phyloP scores from a whole-genome alignment of 2,329 filamentous ascomycete genomes.

The Emericellopsis atlantica region DNA sequence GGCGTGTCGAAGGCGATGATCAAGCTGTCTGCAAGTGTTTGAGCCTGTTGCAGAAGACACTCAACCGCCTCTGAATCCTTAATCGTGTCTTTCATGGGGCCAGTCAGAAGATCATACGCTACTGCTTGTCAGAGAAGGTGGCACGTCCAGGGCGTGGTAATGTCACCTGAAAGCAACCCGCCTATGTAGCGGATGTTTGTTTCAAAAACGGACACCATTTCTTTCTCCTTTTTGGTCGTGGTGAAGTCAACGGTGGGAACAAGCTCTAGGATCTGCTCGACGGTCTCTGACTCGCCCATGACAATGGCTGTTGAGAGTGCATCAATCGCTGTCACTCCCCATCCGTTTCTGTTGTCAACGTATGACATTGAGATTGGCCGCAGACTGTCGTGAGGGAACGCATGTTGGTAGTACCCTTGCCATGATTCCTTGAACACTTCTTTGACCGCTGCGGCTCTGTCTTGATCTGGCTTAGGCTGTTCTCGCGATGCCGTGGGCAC shows the following conservation, averaged over 20 bases:
- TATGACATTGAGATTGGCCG: slow-evolving; percentile 52
- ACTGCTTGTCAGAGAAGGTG: slow-evolving; percentile 24
- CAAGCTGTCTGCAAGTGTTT: slow-evolving; percentile 54
- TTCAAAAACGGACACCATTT: slow-evolving; percentile 58
- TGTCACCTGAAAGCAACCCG: slow-evolving; percentile 39
- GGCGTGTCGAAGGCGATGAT: slow-evolving; percentile 68
- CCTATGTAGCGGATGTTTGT: slow-evolving; percentile 61
- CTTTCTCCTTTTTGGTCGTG: slow-evolving; percentile 27
- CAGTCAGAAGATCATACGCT: slow-evolving; percentile 58
- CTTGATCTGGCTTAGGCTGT: slow-evolving; percentile 10
- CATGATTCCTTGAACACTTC: slow-evolving; percentile 59
- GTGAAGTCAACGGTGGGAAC: slow-evolving; percentile 61
- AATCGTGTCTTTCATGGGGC: slow-evolving; percentile 41
- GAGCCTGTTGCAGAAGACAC: slow-evolving; percentile 49
- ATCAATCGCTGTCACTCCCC: slow-evolving; percentile 76
- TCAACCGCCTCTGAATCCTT: slow-evolving; percentile 32
- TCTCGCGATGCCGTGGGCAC: too few relatives aligned
- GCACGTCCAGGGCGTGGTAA: slow-evolving; percentile 34
- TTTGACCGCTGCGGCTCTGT: slow-evolving; percentile 47
- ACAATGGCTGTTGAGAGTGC: slow-evolving; percentile 69
- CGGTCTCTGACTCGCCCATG: slow-evolving; percentile 57
- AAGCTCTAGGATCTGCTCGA: slow-evolving; percentile 58
- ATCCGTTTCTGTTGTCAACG: slow-evolving; percentile 64
- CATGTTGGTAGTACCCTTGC: slow-evolving; percentile 61
- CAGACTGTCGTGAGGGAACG: slow-evolving; percentile 68